These are phyloP conservation scores for Bipolaris sorokiniana DNA, from an alignment of 2,329 filamentous ascomycete species.

Conservation along the genomic window DNA sequence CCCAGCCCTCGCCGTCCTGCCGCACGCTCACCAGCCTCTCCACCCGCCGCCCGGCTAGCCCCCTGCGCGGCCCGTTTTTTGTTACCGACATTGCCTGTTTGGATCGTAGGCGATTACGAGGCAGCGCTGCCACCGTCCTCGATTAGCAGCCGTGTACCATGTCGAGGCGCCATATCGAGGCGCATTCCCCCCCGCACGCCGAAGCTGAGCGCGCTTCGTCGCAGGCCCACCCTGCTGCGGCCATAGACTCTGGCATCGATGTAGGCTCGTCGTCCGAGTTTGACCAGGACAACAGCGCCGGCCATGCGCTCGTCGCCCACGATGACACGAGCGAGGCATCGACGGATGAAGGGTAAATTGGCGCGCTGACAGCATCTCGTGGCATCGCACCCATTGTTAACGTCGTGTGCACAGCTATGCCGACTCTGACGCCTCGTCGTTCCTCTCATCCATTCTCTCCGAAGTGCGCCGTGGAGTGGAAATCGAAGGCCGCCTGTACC, in stretches of 20 bases:
- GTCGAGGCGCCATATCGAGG: constrained; percentile 1
- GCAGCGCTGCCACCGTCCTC: no score
- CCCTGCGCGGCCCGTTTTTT: background rate
- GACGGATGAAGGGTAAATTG: constrained; percentile 29
- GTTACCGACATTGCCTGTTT: constrained; percentile 2
- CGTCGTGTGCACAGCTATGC: constrained; percentile 19
- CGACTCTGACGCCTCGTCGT: constrained; percentile 29
- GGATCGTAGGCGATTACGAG: background rate
- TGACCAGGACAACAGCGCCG: constrained; percentile 29
- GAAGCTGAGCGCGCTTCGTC: background rate
- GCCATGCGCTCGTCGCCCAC: constrained; percentile 24
- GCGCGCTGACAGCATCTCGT: background rate
- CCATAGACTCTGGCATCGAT: constrained; percentile 27
- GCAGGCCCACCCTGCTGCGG: background rate
- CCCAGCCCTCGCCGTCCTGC: background rate
- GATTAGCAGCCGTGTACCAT: background rate
- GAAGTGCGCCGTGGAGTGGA: constrained; percentile 30
- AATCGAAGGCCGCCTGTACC: constrained; percentile 28
- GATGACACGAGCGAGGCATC: constrained; percentile 27
- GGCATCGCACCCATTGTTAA: constrained; percentile 1
- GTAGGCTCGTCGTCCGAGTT: constrained; percentile 19
- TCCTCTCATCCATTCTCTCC: constrained; percentile 31
- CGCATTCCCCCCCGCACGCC: background rate
- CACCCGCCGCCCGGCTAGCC: background rate
- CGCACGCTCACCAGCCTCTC: background rate